Conservation (phyloP, 2,329 filamentous ascomycete genomes). For the Lasiodiplodia sp. region DNA sequence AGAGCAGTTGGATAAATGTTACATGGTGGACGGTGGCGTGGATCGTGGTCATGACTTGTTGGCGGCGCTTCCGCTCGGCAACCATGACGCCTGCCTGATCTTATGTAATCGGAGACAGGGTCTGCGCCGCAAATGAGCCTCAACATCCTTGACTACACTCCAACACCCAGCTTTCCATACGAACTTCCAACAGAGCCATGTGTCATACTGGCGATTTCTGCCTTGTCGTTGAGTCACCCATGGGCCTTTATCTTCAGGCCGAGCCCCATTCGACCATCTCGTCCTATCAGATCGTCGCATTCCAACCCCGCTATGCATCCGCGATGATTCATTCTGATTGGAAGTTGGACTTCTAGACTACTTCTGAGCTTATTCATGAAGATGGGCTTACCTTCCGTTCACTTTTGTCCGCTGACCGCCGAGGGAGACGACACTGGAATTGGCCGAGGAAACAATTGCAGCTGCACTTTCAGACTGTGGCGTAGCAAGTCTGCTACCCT, state of each 20-base stretch:
- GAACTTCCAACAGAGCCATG: not conserved
- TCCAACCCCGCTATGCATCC: not conserved
- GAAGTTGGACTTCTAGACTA: not conserved
- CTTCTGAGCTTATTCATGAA: not conserved
- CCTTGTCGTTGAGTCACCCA: not conserved
- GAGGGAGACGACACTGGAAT: not conserved
- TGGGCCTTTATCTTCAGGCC: not conserved
- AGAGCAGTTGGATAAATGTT: constrained; percentile 2
- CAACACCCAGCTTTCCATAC: not conserved
- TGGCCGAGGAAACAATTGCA: not conserved
- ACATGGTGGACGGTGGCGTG: constrained; percentile 22
- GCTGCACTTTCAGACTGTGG: not conserved
- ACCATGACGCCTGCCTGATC: constrained; percentile 12
- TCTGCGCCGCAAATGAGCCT: not conserved
- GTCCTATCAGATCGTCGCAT: constrained; percentile 9
- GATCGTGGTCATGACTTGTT: constrained; percentile 1
- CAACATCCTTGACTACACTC: not conserved
- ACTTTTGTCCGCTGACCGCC: not conserved
- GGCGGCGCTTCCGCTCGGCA: not conserved
- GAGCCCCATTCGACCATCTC: not conserved
- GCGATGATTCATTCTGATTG: not conserved
- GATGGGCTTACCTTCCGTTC: not conserved
- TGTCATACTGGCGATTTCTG: not conserved
- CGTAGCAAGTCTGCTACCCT: not conserved
- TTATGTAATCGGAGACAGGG: constrained; percentile 18